Evolutionary conservation across 257 asterid species (phyloP).

Genomic region (Solanum pinnatisectum): DNA sequence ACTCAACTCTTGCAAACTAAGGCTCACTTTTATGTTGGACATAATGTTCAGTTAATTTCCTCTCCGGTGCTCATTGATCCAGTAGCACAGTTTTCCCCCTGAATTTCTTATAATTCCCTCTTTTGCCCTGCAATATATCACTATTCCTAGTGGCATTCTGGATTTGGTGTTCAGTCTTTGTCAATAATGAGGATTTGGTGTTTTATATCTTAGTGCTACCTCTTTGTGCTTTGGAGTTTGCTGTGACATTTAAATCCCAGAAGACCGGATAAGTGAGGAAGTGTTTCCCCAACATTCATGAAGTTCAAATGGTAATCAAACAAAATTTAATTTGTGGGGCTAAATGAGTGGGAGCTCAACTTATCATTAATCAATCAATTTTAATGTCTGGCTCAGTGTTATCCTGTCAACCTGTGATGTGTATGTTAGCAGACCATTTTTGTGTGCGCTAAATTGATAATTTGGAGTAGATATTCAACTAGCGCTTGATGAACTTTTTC

Average conservation of each 20-base stretch:
- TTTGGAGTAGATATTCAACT: neutral
- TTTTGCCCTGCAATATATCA: neutral
- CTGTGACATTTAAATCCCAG: neutral
- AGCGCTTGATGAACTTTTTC: neutral
- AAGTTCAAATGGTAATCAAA: neutral
- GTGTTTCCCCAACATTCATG: neutral
- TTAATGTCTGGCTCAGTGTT: neutral
- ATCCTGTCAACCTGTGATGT: neutral
- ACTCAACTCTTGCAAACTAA: neutral
- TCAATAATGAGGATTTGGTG: neutral
- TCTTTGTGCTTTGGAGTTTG: neutral
- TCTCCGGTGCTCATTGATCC: neutral
- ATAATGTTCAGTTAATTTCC: neutral
- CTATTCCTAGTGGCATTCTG: neutral
- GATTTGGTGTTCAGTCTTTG: neutral
- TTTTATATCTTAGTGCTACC: neutral
- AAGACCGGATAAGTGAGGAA: neutral
- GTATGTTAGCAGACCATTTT: neutral
- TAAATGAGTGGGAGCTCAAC: neutral
- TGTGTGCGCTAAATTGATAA: neutral
- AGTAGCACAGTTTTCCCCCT: neutral
- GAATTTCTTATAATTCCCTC: neutral
- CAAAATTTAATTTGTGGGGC: neutral
- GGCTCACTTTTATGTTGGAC: neutral
- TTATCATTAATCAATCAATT: neutral